Percentiles rank a stretch among this genome's conserved stretches.
phyloP scores from a whole-genome alignment of 257 asterid genomes.

The Anisodus acutangulus region DNA sequence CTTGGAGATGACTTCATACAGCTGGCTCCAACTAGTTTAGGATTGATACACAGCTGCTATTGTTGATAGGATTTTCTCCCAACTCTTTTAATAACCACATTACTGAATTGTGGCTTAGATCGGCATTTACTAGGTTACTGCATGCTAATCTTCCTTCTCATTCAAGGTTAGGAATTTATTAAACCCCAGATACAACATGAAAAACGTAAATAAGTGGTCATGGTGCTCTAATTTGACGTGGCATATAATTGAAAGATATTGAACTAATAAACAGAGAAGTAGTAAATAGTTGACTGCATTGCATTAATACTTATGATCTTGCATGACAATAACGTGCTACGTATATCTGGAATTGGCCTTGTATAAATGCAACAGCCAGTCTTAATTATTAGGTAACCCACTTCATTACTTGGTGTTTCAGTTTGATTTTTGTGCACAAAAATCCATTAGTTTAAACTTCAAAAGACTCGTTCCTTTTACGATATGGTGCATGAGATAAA shows the following conservation, averaged over 20 bases:
- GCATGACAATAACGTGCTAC: neutral
- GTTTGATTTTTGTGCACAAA: neutral
- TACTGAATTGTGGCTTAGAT: neutral
- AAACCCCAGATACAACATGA: neutral
- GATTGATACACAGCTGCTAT: neutral
- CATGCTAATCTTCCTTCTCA: slow-evolving; percentile 8
- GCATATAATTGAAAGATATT: neutral
- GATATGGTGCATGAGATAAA: neutral
- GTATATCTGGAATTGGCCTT: neutral
- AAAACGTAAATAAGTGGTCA: neutral
- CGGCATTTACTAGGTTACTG: neutral
- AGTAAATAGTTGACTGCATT: neutral
- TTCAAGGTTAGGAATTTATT: slow-evolving; percentile 5
- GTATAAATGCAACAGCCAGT: neutral
- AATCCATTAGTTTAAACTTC: neutral
- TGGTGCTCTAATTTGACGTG: neutral
- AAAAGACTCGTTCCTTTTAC: neutral
- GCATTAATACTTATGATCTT: neutral
- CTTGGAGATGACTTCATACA: neutral
- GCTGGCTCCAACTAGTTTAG: neutral
- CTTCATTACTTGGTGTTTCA: neutral
- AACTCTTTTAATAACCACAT: neutral
- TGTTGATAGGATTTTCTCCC: neutral
- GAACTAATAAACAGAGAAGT: neutral
- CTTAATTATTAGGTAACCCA: neutral